Percentiles rank a stretch among this genome's conserved stretches.
phyloP scores from a whole-genome alignment of 1,284 basidiomycete species.

The Porodaedalea pini region DNA sequence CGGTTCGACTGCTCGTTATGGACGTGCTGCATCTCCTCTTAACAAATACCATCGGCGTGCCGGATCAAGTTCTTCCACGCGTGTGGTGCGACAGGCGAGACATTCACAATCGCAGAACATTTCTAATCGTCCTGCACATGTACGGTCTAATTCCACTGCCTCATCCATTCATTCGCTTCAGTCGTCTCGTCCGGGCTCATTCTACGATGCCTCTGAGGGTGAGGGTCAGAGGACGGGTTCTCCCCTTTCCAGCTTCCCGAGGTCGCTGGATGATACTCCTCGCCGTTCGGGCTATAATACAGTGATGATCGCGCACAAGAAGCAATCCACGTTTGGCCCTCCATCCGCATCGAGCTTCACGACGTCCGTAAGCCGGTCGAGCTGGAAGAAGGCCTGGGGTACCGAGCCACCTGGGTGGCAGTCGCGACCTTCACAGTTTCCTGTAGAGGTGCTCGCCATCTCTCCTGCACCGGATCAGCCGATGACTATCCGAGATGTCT shows the following conservation, averaged over 20 bases:
- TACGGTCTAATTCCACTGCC: conserved; percentile 66
- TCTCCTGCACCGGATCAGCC: conserved; percentile 52
- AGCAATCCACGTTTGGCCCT: conserved; percentile 61
- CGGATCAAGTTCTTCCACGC: conserved; percentile 72
- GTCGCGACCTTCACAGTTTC: conserved; percentile 60
- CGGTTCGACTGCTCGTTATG: conserved; percentile 53
- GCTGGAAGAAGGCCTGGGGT: conserved; percentile 86
- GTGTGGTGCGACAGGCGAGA: conserved; percentile 66
- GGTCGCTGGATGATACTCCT: conserved; percentile 46
- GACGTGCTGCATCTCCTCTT: conserved; percentile 60
- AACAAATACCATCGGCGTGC: conserved; percentile 67
- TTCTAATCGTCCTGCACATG: conserved; percentile 43
- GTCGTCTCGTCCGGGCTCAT: conserved; percentile 70
- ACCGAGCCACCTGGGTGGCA: conserved; percentile 82
- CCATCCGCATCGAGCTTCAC: conserved; percentile 36
- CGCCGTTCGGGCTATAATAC: conserved; percentile 45
- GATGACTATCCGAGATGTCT: conserved; percentile 65
- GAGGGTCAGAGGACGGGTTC: conserved; percentile 53
- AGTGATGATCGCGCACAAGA: conserved; percentile 73
- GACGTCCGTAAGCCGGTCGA: conserved; percentile 56
- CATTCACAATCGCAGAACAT: conserved; percentile 30
- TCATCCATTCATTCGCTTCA: conserved; percentile 68
- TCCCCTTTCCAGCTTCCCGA: conserved; percentile 42
- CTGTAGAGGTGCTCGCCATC: conserved; percentile 68
- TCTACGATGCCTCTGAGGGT: conserved; percentile 68